Conservation (phyloP, 2,329 filamentous ascomycete species). For the Aspergillus arachidicola region DNA sequence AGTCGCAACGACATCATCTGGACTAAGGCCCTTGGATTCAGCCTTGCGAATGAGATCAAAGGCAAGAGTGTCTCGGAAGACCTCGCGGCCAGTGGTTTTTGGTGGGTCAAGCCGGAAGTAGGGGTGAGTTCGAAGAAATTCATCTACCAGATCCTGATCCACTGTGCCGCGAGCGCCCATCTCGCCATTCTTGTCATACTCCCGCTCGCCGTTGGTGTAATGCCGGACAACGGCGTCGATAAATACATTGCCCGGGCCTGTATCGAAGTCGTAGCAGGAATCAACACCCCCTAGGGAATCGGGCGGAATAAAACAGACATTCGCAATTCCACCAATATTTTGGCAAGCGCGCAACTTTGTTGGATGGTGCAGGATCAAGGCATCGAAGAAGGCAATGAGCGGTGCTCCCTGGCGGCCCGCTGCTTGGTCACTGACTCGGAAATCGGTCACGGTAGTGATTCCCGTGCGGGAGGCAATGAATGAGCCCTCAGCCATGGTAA, state of each 20-base stretch:
- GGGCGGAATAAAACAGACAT: conserved; percentile 62
- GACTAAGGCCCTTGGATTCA: no score
- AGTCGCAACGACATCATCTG: no score
- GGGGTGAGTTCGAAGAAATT: conserved; percentile 50
- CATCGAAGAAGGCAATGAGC: conserved; percentile 61
- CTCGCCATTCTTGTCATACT: conserved; percentile 56
- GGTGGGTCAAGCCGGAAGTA: conserved; percentile 57
- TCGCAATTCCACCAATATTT: conserved; percentile 64
- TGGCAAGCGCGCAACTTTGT: conserved; percentile 61
- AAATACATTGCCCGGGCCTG: no score
- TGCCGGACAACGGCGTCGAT: no score
- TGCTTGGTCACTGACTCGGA: conserved; percentile 59
- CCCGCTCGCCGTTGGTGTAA: conserved; percentile 17
- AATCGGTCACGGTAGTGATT: conserved; percentile 62
- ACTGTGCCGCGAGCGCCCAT: conserved; percentile 55
- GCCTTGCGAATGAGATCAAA: no score
- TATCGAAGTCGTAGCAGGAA: no score
- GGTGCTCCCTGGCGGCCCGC: conserved; percentile 59
- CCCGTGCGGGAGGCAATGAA: conserved; percentile 59
- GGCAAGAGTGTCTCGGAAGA: conserved; percentile 22
- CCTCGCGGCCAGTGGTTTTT: conserved; percentile 62
- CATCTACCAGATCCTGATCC: conserved; percentile 55
- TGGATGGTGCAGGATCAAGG: conserved; percentile 58
- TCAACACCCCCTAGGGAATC: conserved; percentile 12
- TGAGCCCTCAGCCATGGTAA: conserved; percentile 61